phyloP scores from a whole-genome alignment of 2,329 filamentous ascomycete species.

The Capronia americana region DNA sequence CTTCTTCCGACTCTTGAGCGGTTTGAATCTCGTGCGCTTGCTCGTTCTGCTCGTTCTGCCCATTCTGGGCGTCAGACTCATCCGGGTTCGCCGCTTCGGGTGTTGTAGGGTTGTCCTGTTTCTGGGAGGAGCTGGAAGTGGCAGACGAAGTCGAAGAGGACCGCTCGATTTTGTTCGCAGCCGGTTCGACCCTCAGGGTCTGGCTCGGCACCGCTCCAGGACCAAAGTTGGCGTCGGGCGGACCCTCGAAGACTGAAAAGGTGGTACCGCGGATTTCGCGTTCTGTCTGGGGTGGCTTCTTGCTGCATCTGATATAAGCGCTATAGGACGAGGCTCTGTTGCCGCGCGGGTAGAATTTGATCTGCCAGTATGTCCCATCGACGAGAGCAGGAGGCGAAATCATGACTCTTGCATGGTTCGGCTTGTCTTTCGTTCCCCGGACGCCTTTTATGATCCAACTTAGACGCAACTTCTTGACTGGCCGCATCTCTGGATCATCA shows the following conservation, averaged over 20 bases:
- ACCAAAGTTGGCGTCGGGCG: slow-evolving; percentile 46
- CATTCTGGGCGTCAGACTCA: slow-evolving; percentile 1
- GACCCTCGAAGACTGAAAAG: slow-evolving; percentile 50
- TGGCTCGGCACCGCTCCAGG: slow-evolving; percentile 39
- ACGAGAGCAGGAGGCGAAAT: slow-evolving; percentile 62
- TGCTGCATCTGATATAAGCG: slow-evolving; percentile 67
- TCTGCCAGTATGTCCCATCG: slow-evolving; percentile 68
- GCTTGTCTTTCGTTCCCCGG: slow-evolving; percentile 66
- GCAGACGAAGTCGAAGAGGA: neutral
- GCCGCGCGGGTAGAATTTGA: slow-evolving; percentile 69
- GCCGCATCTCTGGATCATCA: slow-evolving; percentile 64
- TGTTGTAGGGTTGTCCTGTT: slow-evolving; percentile 18
- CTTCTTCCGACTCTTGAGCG: slow-evolving; percentile 21
- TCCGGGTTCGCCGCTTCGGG: slow-evolving; percentile 8
- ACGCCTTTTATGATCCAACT: slow-evolving; percentile 65
- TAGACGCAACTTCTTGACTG: slow-evolving; percentile 61
- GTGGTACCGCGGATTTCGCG: slow-evolving; percentile 47
- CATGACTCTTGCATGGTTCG: slow-evolving; percentile 65
- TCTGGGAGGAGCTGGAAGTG: slow-evolving; percentile 4
- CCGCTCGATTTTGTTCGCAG: slow-evolving; percentile 16
- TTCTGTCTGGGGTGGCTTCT: slow-evolving; percentile 52
- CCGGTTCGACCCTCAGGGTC: slow-evolving; percentile 22
- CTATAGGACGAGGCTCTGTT: slow-evolving; percentile 65
- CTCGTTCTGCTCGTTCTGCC: slow-evolving; percentile 18
- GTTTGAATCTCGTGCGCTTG: slow-evolving; percentile 8